A percentile compares a stretch with the other conserved stretches of the same genome.
Conservation (phyloP, 495 filamentous ascomycete genomes). For the Talaromyces borbonicus region DNA sequence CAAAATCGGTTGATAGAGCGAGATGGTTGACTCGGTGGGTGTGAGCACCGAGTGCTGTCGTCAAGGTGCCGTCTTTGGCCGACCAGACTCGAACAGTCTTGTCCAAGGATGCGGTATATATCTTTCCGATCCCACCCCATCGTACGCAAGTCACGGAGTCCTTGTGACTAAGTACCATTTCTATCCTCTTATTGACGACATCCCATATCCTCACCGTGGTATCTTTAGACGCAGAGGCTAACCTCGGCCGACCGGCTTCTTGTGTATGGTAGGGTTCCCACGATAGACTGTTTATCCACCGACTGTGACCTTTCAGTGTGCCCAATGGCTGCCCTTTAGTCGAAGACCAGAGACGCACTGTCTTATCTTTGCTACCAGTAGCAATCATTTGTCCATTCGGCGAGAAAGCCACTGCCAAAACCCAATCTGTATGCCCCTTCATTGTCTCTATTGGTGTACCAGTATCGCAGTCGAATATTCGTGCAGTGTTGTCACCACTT, state of each 20-base stretch:
- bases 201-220: constrained; percentile 85
- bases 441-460: constrained; percentile 83
- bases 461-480: constrained; percentile 93
- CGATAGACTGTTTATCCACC: constrained; percentile 78
- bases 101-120: constrained; percentile 89
- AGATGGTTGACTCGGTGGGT: constrained; percentile 96
- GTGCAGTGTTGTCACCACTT: constrained; percentile 82
- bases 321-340: constrained; percentile 70
- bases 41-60: constrained; percentile 71
- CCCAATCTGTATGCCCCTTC: constrained; percentile 91
- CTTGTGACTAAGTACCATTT: constrained; percentile 82
- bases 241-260: constrained; percentile 57
- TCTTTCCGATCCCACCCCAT: constrained; percentile 83
- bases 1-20: constrained; percentile 85
- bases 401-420: constrained; percentile 77
- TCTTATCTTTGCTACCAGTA: constrained; percentile 91
- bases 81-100: constrained; percentile 92
- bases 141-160: constrained; percentile 79
- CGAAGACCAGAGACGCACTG: constrained; percentile 82
- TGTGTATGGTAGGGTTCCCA: constrained; percentile 96
- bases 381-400: constrained; percentile 75
- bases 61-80: constrained; percentile 61
- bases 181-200: constrained; percentile 63
- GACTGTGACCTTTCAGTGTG: constrained; percentile 79
- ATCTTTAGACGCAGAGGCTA: constrained; percentile 89